Conservation (phyloP, 208 protist species). For the Tritrichomonas musculus region DNA sequence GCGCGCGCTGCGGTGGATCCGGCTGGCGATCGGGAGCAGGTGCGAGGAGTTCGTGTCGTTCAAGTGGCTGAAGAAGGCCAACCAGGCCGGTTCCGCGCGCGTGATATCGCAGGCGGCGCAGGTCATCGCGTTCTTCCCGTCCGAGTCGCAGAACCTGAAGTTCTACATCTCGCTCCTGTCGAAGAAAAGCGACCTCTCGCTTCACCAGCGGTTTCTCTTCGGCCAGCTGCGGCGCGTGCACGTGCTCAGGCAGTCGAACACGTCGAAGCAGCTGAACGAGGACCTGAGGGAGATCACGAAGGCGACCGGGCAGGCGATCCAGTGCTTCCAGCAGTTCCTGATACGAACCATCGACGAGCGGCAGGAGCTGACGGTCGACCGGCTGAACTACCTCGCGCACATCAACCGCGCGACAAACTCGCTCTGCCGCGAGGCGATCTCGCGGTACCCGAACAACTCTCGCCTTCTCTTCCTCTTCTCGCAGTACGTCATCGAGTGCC, state of each 20-base stretch:
- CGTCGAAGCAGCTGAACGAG: background rate
- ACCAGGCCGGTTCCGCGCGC: background rate
- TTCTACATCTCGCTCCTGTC: background rate
- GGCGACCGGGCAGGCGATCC: background rate
- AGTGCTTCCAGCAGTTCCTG: background rate
- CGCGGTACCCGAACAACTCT: background rate
- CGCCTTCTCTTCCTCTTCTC: background rate
- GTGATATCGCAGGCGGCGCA: background rate
- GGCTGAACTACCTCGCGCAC: background rate
- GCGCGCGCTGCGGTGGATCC: background rate
- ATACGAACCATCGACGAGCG: background rate
- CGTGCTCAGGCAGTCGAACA: background rate
- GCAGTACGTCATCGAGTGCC: background rate
- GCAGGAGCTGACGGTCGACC: background rate
- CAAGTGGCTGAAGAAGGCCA: background rate
- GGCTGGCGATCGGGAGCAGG: background rate
- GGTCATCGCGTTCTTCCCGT: background rate
- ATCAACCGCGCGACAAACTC: background rate
- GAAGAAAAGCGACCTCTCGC: background rate
- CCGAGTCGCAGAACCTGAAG: background rate
- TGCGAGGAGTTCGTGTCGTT: background rate
- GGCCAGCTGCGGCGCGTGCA: background rate
- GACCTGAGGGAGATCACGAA: background rate
- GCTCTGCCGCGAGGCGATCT: background rate
- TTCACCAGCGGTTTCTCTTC: background rate